Conservation (phyloP, 116 monocot species). For the Trichopus zeylanicus region DNA sequence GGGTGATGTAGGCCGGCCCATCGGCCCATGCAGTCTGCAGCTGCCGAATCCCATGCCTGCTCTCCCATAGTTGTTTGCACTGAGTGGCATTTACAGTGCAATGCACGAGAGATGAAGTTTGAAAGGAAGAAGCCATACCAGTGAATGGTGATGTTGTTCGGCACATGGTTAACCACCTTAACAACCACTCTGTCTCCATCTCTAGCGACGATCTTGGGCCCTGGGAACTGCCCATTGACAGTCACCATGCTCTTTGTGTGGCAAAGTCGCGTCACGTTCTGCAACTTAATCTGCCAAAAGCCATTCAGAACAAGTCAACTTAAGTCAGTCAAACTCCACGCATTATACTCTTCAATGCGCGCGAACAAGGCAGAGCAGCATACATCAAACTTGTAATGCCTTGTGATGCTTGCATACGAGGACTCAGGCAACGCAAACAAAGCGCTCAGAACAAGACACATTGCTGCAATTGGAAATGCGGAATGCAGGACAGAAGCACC, state of each 20-base stretch:
- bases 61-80: not conserved
- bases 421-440: not conserved
- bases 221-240: constrained; percentile 33
- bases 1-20: constrained; percentile 30
- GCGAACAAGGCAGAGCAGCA: not conserved
- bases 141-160: constrained; percentile 25
- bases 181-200: constrained; percentile 27
- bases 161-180: constrained; percentile 29
- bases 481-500: not conserved
- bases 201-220: constrained; percentile 23
- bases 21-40: constrained; percentile 25
- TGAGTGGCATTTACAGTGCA: no score
- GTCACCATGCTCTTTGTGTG: constrained; percentile 23
- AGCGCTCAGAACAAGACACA: not conserved
- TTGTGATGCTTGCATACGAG: not conserved
- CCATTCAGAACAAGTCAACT: not conserved
- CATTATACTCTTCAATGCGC: not conserved
- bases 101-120: not conserved
- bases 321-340: not conserved
- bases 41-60: constrained; percentile 28
- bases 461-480: not conserved
- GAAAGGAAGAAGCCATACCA: constrained; percentile 19
- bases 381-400: not conserved
- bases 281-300: constrained; percentile 14
- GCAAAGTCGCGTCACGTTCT: constrained; percentile 26